These are phyloP conservation scores for Paraurostyla sp. DNA, from an alignment of 73 alveolate species.

Conservation along the genomic window DNA sequence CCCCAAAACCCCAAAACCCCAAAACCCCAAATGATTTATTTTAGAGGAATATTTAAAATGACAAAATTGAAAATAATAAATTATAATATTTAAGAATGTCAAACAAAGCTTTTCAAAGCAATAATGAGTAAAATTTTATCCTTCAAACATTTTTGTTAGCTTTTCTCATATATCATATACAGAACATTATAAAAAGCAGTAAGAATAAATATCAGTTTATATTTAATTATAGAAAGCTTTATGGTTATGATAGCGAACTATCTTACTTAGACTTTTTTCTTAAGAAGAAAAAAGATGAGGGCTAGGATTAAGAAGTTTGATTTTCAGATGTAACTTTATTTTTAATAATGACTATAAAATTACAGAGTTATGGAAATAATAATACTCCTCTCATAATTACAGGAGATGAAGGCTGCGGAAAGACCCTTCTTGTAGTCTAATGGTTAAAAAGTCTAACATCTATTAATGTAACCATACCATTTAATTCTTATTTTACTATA, in stretches of 20 bases:
- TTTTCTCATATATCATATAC: conserved; percentile 10
- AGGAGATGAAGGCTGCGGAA: conserved; percentile 86
- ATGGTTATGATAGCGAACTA: conserved; percentile 42
- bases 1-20: neutral
- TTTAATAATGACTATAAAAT: neutral
- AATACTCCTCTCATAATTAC: conserved; percentile 77
- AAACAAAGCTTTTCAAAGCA: conserved; percentile 45
- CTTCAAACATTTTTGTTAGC: neutral
- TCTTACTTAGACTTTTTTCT: conserved; percentile 27
- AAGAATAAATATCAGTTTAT: neutral
- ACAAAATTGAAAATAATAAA: neutral
- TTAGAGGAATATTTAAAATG: neutral
- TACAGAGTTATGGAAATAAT: conserved; percentile 45
- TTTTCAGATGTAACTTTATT: conserved; percentile 41
- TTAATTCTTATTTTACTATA: neutral
- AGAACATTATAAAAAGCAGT: conserved; percentile 29
- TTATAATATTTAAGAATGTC: neutral
- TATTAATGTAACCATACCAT: neutral
- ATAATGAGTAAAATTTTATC: conserved; percentile 20
- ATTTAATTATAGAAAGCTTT: conserved; percentile 2
- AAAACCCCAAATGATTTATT: conserved; percentile 14
- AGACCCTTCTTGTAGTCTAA: conserved; percentile 72
- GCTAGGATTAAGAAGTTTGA: neutral
- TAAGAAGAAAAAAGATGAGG: conserved; percentile 4
- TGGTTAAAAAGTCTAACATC: conserved; percentile 64